phyloP scores from a whole-genome alignment of 2,329 filamentous ascomycete species.

The Epicoccum nigrum region DNA sequence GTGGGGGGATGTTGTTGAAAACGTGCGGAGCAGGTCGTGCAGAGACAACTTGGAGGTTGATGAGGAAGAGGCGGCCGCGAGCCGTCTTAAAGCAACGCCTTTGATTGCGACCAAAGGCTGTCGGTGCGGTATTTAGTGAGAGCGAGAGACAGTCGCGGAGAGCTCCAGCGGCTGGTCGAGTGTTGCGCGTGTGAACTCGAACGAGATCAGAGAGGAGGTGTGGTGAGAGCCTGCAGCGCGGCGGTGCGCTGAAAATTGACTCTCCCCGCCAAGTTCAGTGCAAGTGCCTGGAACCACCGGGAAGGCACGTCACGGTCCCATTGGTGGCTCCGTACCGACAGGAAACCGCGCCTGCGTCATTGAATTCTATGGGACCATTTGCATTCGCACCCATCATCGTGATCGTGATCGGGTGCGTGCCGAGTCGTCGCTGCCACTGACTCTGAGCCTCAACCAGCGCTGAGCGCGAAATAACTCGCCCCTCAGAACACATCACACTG shows the following conservation, averaged over 20 bases:
- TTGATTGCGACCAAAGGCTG: conserved; percentile 52
- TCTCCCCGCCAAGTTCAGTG: conserved; percentile 16
- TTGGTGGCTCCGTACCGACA: too few species aligned
- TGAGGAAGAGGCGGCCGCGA: conserved; percentile 47
- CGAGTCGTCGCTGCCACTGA: too few species aligned
- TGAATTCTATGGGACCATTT: too few species aligned
- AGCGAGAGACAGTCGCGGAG: conserved; percentile 19
- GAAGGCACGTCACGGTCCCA: too few species aligned
- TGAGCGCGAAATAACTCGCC: neutral
- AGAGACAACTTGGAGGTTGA: conserved; percentile 56
- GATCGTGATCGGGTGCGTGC: conserved; percentile 2
- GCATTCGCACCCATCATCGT: too few species aligned
- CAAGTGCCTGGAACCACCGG: conserved; percentile 16
- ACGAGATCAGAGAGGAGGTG: too few species aligned
- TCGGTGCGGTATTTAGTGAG: conserved; percentile 22
- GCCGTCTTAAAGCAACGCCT: conserved; percentile 54
- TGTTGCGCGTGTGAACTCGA: conserved; percentile 10
- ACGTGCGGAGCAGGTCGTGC: conserved; percentile 54
- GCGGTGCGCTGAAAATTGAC: conserved; percentile 18
- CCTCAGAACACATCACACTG: neutral
- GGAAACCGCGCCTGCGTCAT: too few species aligned
- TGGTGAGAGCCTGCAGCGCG: conserved; percentile 8
- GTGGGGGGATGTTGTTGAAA: conserved; percentile 57
- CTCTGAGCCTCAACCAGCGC: too few species aligned
- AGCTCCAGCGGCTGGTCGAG: conserved; percentile 11